Evolutionary conservation across 1,284 basidiomycete species (phyloP), one percentile per base, ranked within the genome.

Genomic region (Peniophora sp.): DNA sequence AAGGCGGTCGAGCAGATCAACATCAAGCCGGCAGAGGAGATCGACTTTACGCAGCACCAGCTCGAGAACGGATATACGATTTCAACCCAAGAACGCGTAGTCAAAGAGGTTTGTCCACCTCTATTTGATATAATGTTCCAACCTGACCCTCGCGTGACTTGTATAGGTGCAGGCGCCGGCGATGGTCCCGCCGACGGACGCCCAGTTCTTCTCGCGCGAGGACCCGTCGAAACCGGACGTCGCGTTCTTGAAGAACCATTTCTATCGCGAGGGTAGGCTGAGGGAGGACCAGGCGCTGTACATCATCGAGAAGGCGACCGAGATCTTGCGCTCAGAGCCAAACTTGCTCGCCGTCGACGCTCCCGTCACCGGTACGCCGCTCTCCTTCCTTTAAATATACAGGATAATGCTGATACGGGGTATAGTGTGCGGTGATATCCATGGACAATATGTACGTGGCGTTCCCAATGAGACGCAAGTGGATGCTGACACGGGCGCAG

Each of bases 211-310:
- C 71, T 86, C 86, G 53, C 80, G 82, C 56, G 81, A 83, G 58
- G 89, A 94, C 69, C 81, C 80, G 47, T 77, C 84, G 35, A 95
- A 94, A 66, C 93, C 92, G n/a, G 91, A 98, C 69, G 79, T 98
- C 61, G 93, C 92, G 32, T 99, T 96, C 69, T 77, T 99, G 56
- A 99, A 99, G 77, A 98, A 98, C 63, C 96, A 99, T 71, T 97
- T 99, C 65, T 98, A 98, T 68, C 85, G 95, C 50, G 96, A 98
- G 68, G 96, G 96, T 0, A 75, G 92, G 47, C 63, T 97, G 60
- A 92, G 85, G 23, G 92, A 97, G 67, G 91, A 94, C 52, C 90
- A 95, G 69, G 92, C 92, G 16, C 65, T 92, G 51, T 94, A 83
- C 72, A 96, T 96, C 63, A 70, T 97, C 51, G 81, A 87, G 55